These are phyloP conservation scores for Hymenotorrendiella dingleyae DNA, from an alignment of 2,329 filamentous ascomycete genomes.

Conservation along the genomic window DNA sequence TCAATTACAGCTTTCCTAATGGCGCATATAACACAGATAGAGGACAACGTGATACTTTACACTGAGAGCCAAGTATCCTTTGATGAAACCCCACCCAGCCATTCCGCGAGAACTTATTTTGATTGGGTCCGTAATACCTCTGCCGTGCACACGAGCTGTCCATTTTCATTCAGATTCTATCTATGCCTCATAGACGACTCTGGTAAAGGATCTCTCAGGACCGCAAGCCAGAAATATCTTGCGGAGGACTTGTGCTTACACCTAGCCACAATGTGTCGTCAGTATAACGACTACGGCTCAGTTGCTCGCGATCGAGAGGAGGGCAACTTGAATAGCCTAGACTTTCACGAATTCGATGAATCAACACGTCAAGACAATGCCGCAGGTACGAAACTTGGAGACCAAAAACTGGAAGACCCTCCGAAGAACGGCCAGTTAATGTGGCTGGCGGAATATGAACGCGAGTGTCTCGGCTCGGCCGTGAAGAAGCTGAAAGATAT, in stretches of 20 bases:
- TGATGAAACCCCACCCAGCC: neutral
- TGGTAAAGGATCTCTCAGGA: neutral
- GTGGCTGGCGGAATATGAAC: neutral
- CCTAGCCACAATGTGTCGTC: neutral
- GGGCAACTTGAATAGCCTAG: neutral
- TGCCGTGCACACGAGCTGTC: slow-evolving; percentile 7
- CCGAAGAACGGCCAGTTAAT: too few relatives aligned
- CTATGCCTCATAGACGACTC: neutral
- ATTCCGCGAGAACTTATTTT: neutral
- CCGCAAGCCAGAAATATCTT: neutral
- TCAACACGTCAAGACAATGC: neutral
- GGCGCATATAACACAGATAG: too few relatives aligned
- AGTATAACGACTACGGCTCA: slow-evolving; percentile 4
- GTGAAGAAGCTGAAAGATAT: neutral
- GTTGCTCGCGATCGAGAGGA: neutral
- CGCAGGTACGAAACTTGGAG: neutral
- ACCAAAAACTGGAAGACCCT: neutral
- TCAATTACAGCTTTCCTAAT: too few relatives aligned
- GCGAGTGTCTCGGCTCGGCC: neutral
- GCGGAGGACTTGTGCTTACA: neutral
- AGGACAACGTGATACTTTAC: too few relatives aligned
- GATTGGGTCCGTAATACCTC: neutral
- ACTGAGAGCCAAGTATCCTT: too few relatives aligned
- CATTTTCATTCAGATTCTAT: slow-evolving; percentile 6
- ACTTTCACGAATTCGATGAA: neutral